Evolutionary conservation across 2,329 filamentous ascomycete species (phyloP).

Genomic region (Orbilia javanica): DNA sequence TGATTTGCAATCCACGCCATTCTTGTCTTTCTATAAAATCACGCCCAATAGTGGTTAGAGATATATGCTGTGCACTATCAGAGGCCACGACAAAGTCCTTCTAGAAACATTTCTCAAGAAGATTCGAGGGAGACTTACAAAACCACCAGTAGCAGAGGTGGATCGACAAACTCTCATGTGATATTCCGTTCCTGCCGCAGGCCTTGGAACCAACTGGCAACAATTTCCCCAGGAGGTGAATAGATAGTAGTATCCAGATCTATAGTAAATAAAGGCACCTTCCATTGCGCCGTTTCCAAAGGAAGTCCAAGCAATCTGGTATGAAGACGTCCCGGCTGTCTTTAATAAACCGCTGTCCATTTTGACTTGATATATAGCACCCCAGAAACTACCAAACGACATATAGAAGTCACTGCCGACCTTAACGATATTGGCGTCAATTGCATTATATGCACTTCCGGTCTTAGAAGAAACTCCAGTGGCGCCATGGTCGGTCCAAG

Average conservation of each 20-base stretch:
- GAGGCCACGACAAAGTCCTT: neutral
- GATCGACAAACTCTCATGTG: constrained; percentile 75
- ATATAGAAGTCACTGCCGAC: constrained; percentile 67
- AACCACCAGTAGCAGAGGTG: constrained; percentile 69
- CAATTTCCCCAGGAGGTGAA: constrained; percentile 75
- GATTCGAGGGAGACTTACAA: constrained; percentile 64
- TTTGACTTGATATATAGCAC: constrained; percentile 73
- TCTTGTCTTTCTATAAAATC: constrained; percentile 67
- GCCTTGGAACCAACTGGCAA: constrained; percentile 71
- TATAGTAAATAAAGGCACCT: constrained; percentile 71
- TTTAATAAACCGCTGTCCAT: constrained; percentile 66
- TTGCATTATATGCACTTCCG: constrained; percentile 71
- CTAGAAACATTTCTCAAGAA: neutral
- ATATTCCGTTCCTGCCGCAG: constrained; percentile 73
- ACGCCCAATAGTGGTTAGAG: neutral
- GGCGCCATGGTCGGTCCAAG: constrained; percentile 73
- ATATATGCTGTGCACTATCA: neutral
- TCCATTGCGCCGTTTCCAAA: constrained; percentile 71
- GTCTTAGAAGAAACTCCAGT: constrained; percentile 69
- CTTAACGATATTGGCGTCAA: constrained; percentile 72
- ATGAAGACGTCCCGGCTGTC: constrained; percentile 63
- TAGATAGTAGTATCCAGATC: constrained; percentile 73
- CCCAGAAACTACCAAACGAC: constrained; percentile 78
- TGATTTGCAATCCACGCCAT: constrained; percentile 69
- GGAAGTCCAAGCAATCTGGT: constrained; percentile 71